phyloP scores from a whole-genome alignment of 2,329 filamentous ascomycete species.

The Cladosporium sp. region DNA sequence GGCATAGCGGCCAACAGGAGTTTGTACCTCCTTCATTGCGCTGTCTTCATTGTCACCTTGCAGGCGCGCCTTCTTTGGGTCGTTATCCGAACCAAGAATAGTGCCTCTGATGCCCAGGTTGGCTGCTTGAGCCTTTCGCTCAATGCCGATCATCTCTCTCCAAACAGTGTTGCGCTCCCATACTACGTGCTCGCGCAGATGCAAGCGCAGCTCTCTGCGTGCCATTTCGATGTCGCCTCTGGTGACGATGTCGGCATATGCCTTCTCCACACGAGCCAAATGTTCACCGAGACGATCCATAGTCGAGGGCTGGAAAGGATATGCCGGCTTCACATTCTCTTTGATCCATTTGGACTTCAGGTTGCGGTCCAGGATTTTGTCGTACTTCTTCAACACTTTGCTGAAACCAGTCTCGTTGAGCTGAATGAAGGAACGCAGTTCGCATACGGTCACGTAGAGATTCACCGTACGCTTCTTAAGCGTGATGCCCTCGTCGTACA shows the following conservation, averaged over 20 bases:
- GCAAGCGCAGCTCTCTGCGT: constrained; percentile 81
- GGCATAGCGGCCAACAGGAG: constrained; percentile 74
- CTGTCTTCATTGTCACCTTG: constrained; percentile 79
- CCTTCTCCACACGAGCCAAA: constrained; percentile 71
- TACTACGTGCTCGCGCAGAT: constrained; percentile 93
- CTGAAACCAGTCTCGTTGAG: constrained; percentile 95
- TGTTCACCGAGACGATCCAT: constrained; percentile 69
- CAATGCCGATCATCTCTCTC: constrained; percentile 98
- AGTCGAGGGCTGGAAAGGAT: constrained; percentile 76
- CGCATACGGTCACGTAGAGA: constrained; percentile 88
- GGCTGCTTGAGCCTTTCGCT: constrained; percentile 90
- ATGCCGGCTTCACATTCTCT: constrained; percentile 70
- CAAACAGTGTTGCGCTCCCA: constrained; percentile 99
- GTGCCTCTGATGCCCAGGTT: constrained; percentile 78
- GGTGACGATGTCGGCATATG: constrained; percentile 80
- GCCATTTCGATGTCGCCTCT: constrained; percentile 75
- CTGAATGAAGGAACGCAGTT: constrained; percentile 93
- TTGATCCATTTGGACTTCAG: constrained; percentile 77
- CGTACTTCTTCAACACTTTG: constrained; percentile 97
- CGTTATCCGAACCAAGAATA: constrained; percentile 72
- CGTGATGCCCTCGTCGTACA: constrained; percentile 73
- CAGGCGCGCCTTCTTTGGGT: constrained; percentile 66
- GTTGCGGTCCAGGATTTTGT: constrained; percentile 87
- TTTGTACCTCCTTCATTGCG: constrained; percentile 68
- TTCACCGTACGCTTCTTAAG: constrained; percentile 88